Conservation (phyloP, 2,329 filamentous ascomycete genomes). For the Eutypella sp. region DNA sequence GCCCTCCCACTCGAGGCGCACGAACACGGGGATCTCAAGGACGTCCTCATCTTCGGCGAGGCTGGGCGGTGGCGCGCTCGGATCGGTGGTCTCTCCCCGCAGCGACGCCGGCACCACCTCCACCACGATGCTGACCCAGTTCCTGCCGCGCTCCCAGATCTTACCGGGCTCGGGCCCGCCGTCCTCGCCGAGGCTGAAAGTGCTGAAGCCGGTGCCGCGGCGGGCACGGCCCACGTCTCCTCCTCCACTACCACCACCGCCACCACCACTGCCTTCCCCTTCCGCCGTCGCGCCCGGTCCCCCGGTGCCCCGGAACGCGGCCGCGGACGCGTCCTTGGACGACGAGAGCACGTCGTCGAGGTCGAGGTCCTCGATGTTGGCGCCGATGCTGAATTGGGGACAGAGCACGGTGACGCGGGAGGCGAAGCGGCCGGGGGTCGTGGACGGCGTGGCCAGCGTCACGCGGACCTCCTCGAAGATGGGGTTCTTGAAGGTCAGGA, state of each 20-base stretch:
- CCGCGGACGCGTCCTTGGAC: conserved; percentile 33
- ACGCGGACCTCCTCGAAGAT: conserved; percentile 88
- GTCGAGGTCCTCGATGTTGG: conserved; percentile 78
- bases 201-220: too few relatives aligned
- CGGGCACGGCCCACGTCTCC: conserved; percentile 22
- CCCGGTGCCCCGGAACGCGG: neutral
- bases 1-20: conserved; percentile 84
- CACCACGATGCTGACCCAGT: conserved; percentile 91
- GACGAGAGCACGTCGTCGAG: conserved; percentile 86
- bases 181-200: conserved; percentile 31
- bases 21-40: conserved; percentile 90
- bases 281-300: conserved; percentile 32
- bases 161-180: conserved; percentile 76
- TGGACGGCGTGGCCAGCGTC: conserved; percentile 76
- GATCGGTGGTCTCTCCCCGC: conserved; percentile 30
- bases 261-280: conserved; percentile 27
- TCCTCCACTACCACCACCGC: conserved; percentile 23
- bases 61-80: conserved; percentile 39
- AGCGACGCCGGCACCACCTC: conserved; percentile 72
- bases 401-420: conserved; percentile 88
- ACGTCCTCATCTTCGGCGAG: conserved; percentile 58
- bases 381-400: conserved; percentile 88
- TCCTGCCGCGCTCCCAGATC: conserved; percentile 89
- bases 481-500: conserved; percentile 88
- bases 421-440: conserved; percentile 70